Evolutionary conservation across 139 green algal species (phyloP).

Genomic region (Pedinophyceae sp.): DNA sequence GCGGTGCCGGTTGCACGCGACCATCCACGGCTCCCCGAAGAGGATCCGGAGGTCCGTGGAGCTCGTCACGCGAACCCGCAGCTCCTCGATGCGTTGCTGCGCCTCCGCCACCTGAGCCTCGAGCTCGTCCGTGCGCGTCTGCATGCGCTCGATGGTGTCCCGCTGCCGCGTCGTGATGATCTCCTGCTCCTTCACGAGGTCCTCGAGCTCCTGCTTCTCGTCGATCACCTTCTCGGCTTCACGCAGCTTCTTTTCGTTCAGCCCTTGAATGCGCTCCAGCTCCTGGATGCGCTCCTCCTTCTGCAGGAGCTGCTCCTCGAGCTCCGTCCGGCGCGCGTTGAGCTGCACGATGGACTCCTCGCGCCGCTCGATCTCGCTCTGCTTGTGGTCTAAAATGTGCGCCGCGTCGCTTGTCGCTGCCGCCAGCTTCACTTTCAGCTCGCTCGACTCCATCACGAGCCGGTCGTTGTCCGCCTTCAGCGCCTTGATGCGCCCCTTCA

Average conservation of each 20-base stretch:
- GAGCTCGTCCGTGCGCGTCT: neutral
- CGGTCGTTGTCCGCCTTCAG: neutral
- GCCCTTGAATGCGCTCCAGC: neutral
- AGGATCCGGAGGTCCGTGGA: conserved; percentile 8
- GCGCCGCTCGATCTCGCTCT: neutral
- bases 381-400: neutral
- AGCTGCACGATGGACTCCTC: conserved; percentile 2
- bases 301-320: conserved; percentile 3
- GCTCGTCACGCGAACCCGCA: conserved; percentile 2
- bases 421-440: neutral
- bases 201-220: conserved; percentile 3
- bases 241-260: neutral
- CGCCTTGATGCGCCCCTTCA: neutral
- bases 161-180: too few relatives aligned
- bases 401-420: neutral
- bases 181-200: neutral
- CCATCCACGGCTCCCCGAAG: conserved; percentile 12
- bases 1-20: conserved; percentile 3
- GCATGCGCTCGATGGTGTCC: too few relatives aligned
- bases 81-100: conserved; percentile 5
- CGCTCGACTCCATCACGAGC: neutral
- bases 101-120: neutral
- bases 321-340: conserved; percentile 1
- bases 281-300: conserved; percentile 1
- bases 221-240: neutral